phyloP scores from a whole-genome alignment of 2,329 filamentous ascomycete genomes.

The Hypoxylon sp. region DNA sequence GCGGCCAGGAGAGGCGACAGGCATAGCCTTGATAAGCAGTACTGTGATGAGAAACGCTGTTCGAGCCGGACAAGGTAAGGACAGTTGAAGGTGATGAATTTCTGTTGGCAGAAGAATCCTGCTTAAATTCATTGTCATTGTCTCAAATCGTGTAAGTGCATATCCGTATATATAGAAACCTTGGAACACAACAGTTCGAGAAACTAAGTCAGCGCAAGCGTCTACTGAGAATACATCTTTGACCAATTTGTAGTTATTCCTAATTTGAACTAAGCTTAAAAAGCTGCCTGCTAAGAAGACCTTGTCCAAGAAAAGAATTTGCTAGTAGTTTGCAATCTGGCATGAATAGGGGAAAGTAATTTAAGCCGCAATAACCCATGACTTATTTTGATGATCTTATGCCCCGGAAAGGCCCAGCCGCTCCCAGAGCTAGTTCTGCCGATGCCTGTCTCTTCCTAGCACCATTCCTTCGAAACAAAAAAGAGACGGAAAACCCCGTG shows the following conservation, averaged over 20 bases:
- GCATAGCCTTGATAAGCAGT: constrained; percentile 30
- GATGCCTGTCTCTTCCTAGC: background rate
- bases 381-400: too few relatives aligned
- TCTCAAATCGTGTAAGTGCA: too few relatives aligned
- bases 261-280: background rate
- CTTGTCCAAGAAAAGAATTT: background rate
- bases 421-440: background rate
- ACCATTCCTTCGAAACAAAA: too few relatives aligned
- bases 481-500: too few relatives aligned
- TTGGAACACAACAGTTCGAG: too few relatives aligned
- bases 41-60: background rate
- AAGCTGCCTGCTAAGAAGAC: background rate
- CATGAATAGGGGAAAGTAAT: background rate
- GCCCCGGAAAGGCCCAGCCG: background rate
- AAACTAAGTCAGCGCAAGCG: too few relatives aligned
- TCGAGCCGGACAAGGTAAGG: background rate
- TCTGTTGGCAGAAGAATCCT: too few relatives aligned
- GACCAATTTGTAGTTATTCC: background rate
- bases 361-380: too few relatives aligned
- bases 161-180: too few relatives aligned
- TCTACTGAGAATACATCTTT: too few relatives aligned
- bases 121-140: too few relatives aligned
- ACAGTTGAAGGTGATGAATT: too few relatives aligned
- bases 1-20: constrained; percentile 58
- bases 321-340: background rate